These are phyloP conservation scores for Aspergillus affinis DNA, from an alignment of 495 filamentous ascomycete genomes.

Conservation along the genomic window DNA sequence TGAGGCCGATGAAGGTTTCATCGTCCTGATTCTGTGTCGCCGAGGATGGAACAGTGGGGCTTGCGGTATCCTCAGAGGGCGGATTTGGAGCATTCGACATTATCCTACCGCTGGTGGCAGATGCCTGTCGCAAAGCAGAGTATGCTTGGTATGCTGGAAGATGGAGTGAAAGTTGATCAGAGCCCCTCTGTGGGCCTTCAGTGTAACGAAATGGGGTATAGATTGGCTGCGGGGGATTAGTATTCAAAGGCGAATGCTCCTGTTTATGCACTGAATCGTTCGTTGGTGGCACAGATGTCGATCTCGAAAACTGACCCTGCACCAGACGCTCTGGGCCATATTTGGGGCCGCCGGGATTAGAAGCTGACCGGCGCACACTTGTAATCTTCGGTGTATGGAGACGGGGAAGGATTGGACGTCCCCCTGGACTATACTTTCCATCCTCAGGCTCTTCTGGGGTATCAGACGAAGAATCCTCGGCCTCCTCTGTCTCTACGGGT, in stretches of 20 bases:
- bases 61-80: constrained; percentile 17
- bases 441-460: constrained; percentile 27
- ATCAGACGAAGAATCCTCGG: constrained; percentile 9
- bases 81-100: constrained; percentile 37
- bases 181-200: constrained; percentile 48
- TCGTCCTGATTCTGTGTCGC: constrained; percentile 27
- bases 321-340: constrained; percentile 9
- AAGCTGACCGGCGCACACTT: constrained; percentile 19
- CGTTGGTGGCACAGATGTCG: constrained; percentile 29
- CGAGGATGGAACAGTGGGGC: constrained; percentile 18
- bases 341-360: constrained; percentile 21
- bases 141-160: constrained; percentile 49
- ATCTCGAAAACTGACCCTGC: constrained; percentile 13
- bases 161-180: constrained; percentile 38
- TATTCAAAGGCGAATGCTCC: constrained; percentile 31
- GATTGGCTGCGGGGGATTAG: constrained; percentile 45
- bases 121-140: constrained; percentile 44
- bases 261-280: constrained; percentile 23
- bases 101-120: constrained; percentile 42
- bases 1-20: constrained; percentile 48
- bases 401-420: constrained; percentile 41
- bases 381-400: constrained; percentile 19
- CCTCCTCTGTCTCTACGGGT: constrained; percentile 33
- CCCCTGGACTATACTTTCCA: constrained; percentile 48
- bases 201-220: constrained; percentile 50